A percentile compares a stretch with the other conserved stretches of the same genome.
These are phyloP conservation scores for Articulospora tetracladia DNA, from an alignment of 495 filamentous ascomycete genomes.

Conservation along the genomic window DNA sequence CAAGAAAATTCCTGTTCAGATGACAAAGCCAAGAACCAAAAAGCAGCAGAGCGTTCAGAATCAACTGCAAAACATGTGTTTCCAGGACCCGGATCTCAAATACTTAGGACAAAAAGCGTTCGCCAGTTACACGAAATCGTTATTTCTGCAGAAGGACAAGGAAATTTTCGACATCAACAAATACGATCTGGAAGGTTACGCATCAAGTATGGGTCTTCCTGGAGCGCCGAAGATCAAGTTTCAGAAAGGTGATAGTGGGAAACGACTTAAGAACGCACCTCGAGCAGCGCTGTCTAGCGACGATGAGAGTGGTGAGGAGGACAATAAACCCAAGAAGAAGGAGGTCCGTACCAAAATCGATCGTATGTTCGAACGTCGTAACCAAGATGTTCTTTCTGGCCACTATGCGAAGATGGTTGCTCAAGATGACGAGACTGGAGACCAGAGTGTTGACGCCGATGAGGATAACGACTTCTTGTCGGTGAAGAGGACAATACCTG, in stretches of 20 bases:
- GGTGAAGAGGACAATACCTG: slow-evolving; percentile 76
- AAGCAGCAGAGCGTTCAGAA: slow-evolving; percentile 83
- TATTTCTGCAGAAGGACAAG: slow-evolving; percentile 89
- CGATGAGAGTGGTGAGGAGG: slow-evolving; percentile 43
- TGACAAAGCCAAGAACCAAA: slow-evolving; percentile 79
- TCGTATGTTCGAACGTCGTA: slow-evolving; percentile 92
- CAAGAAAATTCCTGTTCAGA: slow-evolving; percentile 82
- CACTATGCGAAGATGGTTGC: slow-evolving; percentile 87
- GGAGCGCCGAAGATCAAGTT: slow-evolving; percentile 90
- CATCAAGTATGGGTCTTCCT: slow-evolving; percentile 79
- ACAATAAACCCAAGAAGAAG: slow-evolving; percentile 52
- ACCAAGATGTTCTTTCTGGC: slow-evolving; percentile 88
- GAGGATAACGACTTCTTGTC: slow-evolving; percentile 79
- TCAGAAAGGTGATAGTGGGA: slow-evolving; percentile 80
- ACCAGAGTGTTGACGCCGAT: slow-evolving; percentile 44
- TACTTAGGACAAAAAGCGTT: slow-evolving; percentile 97
- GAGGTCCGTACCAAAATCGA: slow-evolving; percentile 86
- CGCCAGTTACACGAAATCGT: slow-evolving; percentile 75
- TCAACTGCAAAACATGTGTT: slow-evolving; percentile 87
- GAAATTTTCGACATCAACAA: slow-evolving; percentile 80
- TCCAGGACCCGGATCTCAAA: slow-evolving; percentile 91
- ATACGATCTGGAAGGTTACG: slow-evolving; percentile 79
- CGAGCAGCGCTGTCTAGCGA: slow-evolving; percentile 52
- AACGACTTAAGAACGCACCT: slow-evolving; percentile 82
- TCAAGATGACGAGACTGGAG: slow-evolving; percentile 49